Percentiles rank a stretch among this genome's conserved stretches.
These are phyloP conservation scores for Talaromyces sp. DNA, from an alignment of 2,329 filamentous ascomycete species.

Conservation along the genomic window DNA sequence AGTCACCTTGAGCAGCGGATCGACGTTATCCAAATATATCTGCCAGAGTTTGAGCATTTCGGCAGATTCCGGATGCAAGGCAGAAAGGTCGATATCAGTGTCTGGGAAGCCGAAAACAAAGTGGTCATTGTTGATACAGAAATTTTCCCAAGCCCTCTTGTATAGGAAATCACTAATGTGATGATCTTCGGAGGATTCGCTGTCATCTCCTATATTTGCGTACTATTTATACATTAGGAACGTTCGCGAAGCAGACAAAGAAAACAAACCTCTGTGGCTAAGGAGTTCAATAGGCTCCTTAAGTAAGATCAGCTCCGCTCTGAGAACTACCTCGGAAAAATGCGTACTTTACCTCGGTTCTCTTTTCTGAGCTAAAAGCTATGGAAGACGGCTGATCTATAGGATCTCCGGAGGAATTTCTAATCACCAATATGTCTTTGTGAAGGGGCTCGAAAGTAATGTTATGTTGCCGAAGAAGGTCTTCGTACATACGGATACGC, in stretches of 20 bases:
- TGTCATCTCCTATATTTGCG: neutral
- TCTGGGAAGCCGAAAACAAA: neutral
- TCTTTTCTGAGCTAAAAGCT: neutral
- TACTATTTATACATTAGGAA: neutral
- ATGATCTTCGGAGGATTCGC: neutral
- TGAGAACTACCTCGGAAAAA: neutral
- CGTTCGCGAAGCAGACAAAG: neutral
- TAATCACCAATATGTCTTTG: neutral
- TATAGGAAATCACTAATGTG: neutral
- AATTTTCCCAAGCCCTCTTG: neutral
- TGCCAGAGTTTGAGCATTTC: neutral
- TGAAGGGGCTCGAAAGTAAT: conserved; percentile 24
- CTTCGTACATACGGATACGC: conserved; percentile 65
- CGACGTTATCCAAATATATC: neutral
- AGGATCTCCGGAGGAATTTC: neutral
- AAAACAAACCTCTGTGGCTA: neutral
- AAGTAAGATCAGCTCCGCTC: neutral
- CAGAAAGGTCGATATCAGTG: neutral
- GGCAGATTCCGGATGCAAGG: neutral
- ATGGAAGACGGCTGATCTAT: neutral
- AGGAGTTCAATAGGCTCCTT: neutral
- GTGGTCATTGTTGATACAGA: neutral
- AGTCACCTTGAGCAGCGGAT: neutral
- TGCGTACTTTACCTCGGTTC: neutral
- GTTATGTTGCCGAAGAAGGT: conserved; percentile 61